Percentiles rank a stretch among this genome's conserved stretches.
Conservation (phyloP, 768 basidiomycete genomes). For the Mycena galopus region DNA sequence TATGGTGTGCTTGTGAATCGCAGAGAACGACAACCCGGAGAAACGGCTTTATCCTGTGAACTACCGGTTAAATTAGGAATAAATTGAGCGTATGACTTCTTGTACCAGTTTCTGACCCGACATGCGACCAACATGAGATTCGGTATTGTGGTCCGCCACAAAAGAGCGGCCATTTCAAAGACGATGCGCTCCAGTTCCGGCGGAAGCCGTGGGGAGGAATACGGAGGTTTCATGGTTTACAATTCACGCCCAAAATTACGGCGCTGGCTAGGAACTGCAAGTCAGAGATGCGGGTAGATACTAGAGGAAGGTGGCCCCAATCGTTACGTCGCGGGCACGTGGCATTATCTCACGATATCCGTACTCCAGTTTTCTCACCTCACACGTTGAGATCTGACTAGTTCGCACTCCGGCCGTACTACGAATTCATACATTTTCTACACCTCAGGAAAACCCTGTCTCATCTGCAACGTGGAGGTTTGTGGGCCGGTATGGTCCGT, state of each 20-base stretch:
- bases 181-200: not conserved
- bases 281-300: not conserved
- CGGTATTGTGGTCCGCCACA: not conserved
- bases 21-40: not conserved
- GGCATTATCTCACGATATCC: too few species aligned
- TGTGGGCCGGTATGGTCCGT: too few species aligned
- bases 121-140: conserved; percentile 1
- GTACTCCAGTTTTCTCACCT: too few species aligned
- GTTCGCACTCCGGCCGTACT: too few species aligned
- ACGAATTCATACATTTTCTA: too few species aligned
- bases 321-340: too few species aligned
- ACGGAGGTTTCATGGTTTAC: not conserved
- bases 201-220: not conserved
- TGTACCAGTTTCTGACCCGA: not conserved
- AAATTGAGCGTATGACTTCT: not conserved
- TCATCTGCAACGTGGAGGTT: too few species aligned
- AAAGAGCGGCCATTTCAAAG: conserved; percentile 1
- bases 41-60: not conserved
- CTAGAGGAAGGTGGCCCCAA: too few species aligned
- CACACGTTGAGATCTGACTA: too few species aligned
- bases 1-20: not conserved
- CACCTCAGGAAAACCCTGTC: too few species aligned
- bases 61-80: not conserved
- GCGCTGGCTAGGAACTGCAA: not conserved
- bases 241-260: not conserved